Percentiles rank a stretch among this genome's conserved stretches.
Conservation (phyloP, 768 basidiomycete genomes). For the Cyclocybe cylindracea region DNA sequence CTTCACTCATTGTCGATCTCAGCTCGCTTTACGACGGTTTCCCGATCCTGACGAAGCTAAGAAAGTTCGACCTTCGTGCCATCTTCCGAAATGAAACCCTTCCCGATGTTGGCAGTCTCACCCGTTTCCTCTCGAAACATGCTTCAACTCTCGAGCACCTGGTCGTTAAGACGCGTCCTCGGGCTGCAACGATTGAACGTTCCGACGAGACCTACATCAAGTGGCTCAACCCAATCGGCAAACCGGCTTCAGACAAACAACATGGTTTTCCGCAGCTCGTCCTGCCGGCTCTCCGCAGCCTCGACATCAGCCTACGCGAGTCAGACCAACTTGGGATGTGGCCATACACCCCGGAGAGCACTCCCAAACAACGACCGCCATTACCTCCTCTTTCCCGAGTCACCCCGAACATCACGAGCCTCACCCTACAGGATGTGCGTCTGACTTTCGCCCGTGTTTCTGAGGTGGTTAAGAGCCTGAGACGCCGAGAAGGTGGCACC, state of each 20-base stretch:
- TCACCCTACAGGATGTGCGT: slow-evolving; percentile 5
- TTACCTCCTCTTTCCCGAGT: slow-evolving; percentile 11
- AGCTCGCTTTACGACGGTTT: slow-evolving; percentile 7
- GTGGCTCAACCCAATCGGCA: slow-evolving; percentile 7
- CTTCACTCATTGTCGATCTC: slow-evolving; percentile 6
- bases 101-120: slow-evolving; percentile 5
- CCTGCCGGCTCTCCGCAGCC: slow-evolving; percentile 4
- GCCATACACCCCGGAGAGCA: background rate
- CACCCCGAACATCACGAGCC: slow-evolving; percentile 9
- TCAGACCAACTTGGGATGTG: background rate
- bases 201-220: slow-evolving; percentile 11
- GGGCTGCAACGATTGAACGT: slow-evolving; percentile 2
- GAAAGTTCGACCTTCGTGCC: slow-evolving; percentile 8
- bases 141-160: slow-evolving; percentile 5
- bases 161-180: slow-evolving; percentile 9
- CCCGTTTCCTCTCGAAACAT: slow-evolving; percentile 12
- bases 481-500: background rate
- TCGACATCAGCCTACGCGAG: slow-evolving; percentile 13
- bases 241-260: background rate
- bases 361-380: background rate
- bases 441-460: background rate
- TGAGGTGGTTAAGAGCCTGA: slow-evolving; percentile 1
- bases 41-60: slow-evolving; percentile 13
- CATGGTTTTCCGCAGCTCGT: slow-evolving; percentile 8
- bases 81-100: slow-evolving; percentile 8